Base-by-base conservation (phyloP, 2,329 filamentous ascomycete species). In the Zymoseptoria pseudotritici region DNA sequence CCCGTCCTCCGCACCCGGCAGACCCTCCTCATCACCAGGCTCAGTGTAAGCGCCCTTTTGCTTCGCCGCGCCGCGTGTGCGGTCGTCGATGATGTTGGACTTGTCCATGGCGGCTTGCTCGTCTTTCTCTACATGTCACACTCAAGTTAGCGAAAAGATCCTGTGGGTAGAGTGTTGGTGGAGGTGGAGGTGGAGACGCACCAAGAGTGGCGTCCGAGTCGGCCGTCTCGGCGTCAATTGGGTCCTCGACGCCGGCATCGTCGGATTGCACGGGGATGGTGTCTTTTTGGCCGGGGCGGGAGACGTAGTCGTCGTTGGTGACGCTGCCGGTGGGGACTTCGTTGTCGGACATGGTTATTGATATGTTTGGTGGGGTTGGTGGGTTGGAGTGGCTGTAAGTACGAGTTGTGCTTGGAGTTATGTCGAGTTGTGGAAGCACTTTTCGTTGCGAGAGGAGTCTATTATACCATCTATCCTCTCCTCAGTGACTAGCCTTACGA, bases 21-120 rank as follows among this genome's bases (percentile, higher is more conserved):
- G 55, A 53, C 70, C 76, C 70, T 81, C 80, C 58, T 81, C 79
- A 64, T 82, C 80, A 29, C 78, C 77, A n/a, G 79, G 80, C 74
- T 82, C 80, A 1, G 68, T 63, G 65, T 82, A 82, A 0, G 73
- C 72, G 19, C 79, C 79, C 42, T 70, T 62, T 50, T 71, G 42
- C 72, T 79, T 79, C 0, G 76, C 68, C 0, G 78, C 79, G 58
- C 79, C 79, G 19, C 80, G 74, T 7, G 79, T 81, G 29, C 78
- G 77, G 24, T 70, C 71, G 3, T 76, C 72, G 5, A 82, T 65
- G 49, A 82, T 80, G 63, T 82, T 82, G 57, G 61, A 67, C 62
- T 74, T 58, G 57, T 82, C 75, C 51, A 82, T 81, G 2, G 79
- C 79, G 2, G 80, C 78, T 2, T 69, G 69, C 21, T 82, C 80